A percentile compares a stretch with the other conserved stretches of the same genome.
phyloP scores from a whole-genome alignment of 2,329 filamentous ascomycete genomes.

The Biscogniauxia mediterranea region DNA sequence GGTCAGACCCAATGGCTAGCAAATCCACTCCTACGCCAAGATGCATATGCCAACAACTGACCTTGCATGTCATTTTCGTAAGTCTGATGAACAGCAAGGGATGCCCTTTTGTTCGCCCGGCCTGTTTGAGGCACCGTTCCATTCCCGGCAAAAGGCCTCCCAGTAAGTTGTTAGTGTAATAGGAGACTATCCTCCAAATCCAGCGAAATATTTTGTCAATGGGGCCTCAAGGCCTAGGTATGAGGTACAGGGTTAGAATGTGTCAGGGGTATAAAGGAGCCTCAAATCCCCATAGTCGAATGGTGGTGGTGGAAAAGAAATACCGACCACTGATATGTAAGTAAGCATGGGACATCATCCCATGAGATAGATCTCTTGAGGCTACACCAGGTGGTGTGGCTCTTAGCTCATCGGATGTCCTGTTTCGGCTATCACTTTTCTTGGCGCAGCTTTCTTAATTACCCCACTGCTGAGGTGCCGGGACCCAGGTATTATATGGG shows the following conservation, averaged over 20 bases:
- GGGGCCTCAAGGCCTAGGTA: neutral
- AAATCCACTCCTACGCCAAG: neutral
- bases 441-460: conserved; percentile 19
- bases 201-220: neutral
- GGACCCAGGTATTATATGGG: conserved; percentile 28
- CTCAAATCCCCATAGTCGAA: neutral
- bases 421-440: neutral
- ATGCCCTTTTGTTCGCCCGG: neutral
- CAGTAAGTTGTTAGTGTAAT: neutral
- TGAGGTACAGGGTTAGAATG: neutral
- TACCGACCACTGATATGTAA: too few species aligned
- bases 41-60: neutral
- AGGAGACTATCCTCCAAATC: neutral
- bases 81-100: neutral
- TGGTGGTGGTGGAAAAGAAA: neutral
- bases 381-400: neutral
- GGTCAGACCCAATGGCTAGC: neutral
- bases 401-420: neutral
- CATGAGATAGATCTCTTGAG: neutral
- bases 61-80: neutral
- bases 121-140: neutral
- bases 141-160: neutral
- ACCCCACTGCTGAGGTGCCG: conserved; percentile 27
- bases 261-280: neutral
- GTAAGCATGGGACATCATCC: neutral